Evolutionary conservation across 208 protist species (phyloP).

Genomic region (Leishmania martiniquensis): DNA sequence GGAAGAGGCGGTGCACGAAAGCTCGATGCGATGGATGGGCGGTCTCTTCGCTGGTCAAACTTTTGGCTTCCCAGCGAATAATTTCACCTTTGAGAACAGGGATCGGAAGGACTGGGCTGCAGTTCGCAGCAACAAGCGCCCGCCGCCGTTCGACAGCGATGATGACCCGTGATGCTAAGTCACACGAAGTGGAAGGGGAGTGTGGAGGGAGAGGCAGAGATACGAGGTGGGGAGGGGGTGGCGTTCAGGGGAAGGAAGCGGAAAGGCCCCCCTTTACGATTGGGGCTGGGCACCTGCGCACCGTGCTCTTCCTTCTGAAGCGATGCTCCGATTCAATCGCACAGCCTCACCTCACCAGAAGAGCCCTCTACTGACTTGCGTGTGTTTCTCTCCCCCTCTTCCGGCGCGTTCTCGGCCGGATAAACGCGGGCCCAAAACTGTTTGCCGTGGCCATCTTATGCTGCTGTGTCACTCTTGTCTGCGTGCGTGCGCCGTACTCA

Average conservation of each 20-base stretch:
- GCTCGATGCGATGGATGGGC: constrained; percentile 76
- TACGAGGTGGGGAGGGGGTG: neutral
- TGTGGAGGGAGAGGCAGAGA: neutral
- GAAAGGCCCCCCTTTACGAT: neutral
- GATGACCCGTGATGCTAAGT: constrained; percentile 31
- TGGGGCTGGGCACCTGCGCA: neutral
- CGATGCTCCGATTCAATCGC: neutral
- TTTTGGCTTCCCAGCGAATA: constrained; percentile 85
- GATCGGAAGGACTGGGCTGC: constrained; percentile 55
- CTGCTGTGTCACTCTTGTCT: neutral
- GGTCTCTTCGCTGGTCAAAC: constrained; percentile 83
- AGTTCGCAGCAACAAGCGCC: constrained; percentile 41
- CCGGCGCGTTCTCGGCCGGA: neutral
- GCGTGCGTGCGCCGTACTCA: neutral
- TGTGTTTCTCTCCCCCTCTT: neutral
- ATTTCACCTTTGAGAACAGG: constrained; percentile 81
- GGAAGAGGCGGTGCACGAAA: constrained; percentile 69
- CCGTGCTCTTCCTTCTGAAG: neutral
- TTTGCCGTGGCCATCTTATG: neutral
- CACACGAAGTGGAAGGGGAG: neutral
- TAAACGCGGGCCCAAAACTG: neutral
- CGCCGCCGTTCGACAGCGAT: constrained; percentile 70
- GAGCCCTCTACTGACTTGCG: neutral
- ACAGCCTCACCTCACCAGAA: neutral
- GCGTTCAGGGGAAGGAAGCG: neutral